Conservation (phyloP, 1,284 basidiomycete genomes). For the Melampsora larici-populina region DNA sequence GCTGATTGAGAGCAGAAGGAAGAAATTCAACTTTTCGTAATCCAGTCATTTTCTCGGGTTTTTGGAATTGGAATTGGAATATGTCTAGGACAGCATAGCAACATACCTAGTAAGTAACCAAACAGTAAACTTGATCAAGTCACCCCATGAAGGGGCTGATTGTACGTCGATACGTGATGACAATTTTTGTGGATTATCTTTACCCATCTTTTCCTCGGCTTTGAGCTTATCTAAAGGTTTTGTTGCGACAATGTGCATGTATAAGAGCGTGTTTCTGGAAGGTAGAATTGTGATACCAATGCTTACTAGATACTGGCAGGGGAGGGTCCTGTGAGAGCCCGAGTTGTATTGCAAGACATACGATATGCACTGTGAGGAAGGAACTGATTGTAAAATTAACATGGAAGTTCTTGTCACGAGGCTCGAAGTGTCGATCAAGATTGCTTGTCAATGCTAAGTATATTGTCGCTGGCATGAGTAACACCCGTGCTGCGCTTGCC, state of each 20-base stretch:
- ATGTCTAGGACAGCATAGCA: neutral
- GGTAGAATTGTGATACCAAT: too few relatives aligned
- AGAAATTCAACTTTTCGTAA: neutral
- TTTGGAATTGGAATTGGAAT: neutral
- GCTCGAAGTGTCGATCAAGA: constrained; percentile 8
- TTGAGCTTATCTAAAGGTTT: too few relatives aligned
- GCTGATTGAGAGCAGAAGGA: constrained; percentile 3
- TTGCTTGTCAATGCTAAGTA: constrained; percentile 23
- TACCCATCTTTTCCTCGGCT: too few relatives aligned
- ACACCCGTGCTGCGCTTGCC: neutral
- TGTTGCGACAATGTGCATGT: too few relatives aligned
- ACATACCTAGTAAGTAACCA: constrained; percentile 28
- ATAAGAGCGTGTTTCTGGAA: too few relatives aligned
- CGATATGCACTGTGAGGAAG: constrained; percentile 30
- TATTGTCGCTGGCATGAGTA: constrained; percentile 31
- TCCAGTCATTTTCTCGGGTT: too few relatives aligned
- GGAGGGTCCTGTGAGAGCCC: constrained; percentile 14
- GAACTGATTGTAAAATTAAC: constrained; percentile 21
- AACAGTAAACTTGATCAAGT: constrained; percentile 25
- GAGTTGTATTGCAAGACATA: constrained; percentile 36
- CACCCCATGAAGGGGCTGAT: constrained; percentile 11
- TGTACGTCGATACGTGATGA: too few relatives aligned
- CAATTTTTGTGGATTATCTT: too few relatives aligned
- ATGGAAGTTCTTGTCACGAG: constrained; percentile 27
- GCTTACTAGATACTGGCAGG: neutral